Percentiles rank a stretch among this genome's conserved stretches.
Conservation (phyloP, 495 filamentous ascomycete species). For the Penicillium turbatum region DNA sequence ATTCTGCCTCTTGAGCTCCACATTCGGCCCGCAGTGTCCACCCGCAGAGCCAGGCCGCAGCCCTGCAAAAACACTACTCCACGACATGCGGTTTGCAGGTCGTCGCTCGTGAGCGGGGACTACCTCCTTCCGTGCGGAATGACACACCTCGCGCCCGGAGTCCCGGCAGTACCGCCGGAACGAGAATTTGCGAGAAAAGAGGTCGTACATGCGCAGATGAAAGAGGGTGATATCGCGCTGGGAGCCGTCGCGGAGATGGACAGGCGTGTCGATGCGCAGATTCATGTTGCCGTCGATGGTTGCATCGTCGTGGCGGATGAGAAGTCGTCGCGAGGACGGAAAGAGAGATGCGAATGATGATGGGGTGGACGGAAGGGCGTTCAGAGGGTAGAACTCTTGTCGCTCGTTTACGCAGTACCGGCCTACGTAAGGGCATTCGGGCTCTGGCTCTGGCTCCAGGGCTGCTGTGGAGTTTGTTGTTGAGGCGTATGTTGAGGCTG, state of each 20-base stretch:
- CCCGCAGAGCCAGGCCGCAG: conserved; percentile 54
- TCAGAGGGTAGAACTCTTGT: conserved; percentile 55
- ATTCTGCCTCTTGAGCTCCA: conserved; percentile 43
- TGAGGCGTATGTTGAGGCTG: conserved; percentile 77
- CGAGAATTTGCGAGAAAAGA: conserved; percentile 82
- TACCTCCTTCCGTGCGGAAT: conserved; percentile 68
- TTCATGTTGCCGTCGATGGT: conserved; percentile 98
- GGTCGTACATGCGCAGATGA: conserved; percentile 92
- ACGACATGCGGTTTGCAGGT: conserved; percentile 61
- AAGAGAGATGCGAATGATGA: conserved; percentile 83
- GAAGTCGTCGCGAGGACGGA: conserved; percentile 73
- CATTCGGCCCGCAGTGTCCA: conserved; percentile 20
- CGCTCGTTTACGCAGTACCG: conserved; percentile 60
- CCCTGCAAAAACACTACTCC: conserved; percentile 69
- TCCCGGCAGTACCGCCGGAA: conserved; percentile 88
- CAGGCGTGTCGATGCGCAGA: conserved; percentile 78
- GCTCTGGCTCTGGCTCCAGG: conserved; percentile 35
- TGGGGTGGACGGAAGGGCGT: conserved; percentile 70
- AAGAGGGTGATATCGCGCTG: conserved; percentile 76
- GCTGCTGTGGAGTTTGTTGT: conserved; percentile 63
- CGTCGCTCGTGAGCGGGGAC: conserved; percentile 46
- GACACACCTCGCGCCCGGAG: conserved; percentile 90
- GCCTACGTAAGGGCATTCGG: conserved; percentile 6
- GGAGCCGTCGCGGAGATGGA: conserved; percentile 51
- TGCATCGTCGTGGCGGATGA: conserved; percentile 86